phyloP scores from a whole-genome alignment of 805 yeast species.

The Lipomyces oligophaga region DNA sequence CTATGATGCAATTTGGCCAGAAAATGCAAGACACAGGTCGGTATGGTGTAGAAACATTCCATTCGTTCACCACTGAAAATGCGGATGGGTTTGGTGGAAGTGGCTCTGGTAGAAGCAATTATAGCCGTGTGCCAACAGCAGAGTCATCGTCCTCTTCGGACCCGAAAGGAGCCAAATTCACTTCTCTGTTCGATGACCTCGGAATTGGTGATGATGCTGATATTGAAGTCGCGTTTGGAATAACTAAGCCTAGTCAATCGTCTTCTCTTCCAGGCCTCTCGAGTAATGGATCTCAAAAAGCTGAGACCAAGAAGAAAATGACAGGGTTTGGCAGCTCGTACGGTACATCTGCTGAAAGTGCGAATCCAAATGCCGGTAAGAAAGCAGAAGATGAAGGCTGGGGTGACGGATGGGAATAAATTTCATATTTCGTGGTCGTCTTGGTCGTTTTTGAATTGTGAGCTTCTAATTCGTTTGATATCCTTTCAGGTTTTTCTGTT shows the following conservation, averaged over 20 bases:
- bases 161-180: conserved; percentile 42
- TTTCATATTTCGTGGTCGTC: neutral
- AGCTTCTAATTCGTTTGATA: too few relatives aligned
- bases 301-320: conserved; percentile 6
- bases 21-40: conserved; percentile 84
- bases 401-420: conserved; percentile 26
- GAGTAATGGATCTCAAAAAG: conserved; percentile 1
- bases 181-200: conserved; percentile 54
- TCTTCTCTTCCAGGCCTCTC: conserved; percentile 52
- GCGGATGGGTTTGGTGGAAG: conserved; percentile 2
- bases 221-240: conserved; percentile 66
- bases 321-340: conserved; percentile 8
- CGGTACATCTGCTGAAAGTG: conserved; percentile 3
- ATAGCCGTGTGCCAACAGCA: conserved; percentile 5
- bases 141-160: conserved; percentile 10
- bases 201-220: conserved; percentile 40
- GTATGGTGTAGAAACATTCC: conserved; percentile 66
- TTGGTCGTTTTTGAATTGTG: too few relatives aligned
- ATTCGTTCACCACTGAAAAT: conserved; percentile 48
- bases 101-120: neutral
- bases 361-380: conserved; percentile 8
- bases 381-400: conserved; percentile 19
- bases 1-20: conserved; percentile 96
- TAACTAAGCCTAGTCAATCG: conserved; percentile 53
- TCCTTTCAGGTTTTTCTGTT: too few relatives aligned